phyloP scores from a whole-genome alignment of 768 basidiomycete genomes.

The Piloderma croceum region DNA sequence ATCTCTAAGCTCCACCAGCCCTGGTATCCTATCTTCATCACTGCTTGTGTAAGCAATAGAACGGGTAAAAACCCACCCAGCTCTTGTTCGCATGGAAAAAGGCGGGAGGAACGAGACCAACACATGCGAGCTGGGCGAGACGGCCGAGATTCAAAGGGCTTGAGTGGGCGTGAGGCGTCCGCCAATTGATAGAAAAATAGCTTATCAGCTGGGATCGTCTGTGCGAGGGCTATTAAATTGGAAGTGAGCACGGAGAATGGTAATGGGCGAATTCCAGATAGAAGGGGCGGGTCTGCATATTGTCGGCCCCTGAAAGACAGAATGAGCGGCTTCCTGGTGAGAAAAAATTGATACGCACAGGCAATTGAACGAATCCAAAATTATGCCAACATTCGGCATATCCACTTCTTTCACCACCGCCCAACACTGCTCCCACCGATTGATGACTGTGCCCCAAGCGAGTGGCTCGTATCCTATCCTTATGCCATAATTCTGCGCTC shows the following conservation, averaged over 20 bases:
- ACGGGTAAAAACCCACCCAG: conserved; percentile 36
- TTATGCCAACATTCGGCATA: conserved; percentile 33
- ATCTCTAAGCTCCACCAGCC: conserved; percentile 36
- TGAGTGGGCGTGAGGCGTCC: conserved; percentile 25
- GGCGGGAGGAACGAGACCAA: conserved; percentile 34
- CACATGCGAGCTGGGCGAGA: conserved; percentile 26
- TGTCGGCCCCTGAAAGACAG: conserved; percentile 24
- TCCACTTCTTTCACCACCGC: conserved; percentile 28
- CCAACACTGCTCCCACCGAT: conserved; percentile 35
- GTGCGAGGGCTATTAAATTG: conserved; percentile 24
- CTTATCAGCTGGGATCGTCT: conserved; percentile 28
- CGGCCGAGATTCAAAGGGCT: conserved; percentile 13
- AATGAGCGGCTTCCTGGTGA: not conserved
- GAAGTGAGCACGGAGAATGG: conserved; percentile 13
- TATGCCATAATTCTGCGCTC: conserved; percentile 25
- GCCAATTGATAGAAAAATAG: conserved; percentile 38
- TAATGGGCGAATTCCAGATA: conserved; percentile 16
- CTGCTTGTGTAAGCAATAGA: conserved; percentile 24
- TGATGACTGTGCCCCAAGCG: conserved; percentile 29
- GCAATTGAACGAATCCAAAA: conserved; percentile 34
- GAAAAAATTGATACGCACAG: conserved; percentile 12
- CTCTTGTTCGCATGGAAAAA: conserved; percentile 35
- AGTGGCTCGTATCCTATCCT: conserved; percentile 30
- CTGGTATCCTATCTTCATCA: conserved; percentile 28
- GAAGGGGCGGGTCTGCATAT: conserved; percentile 32